A percentile compares a stretch with the other conserved stretches of the same genome.
phyloP scores from a whole-genome alignment of 2,329 filamentous ascomycete genomes.

The Cladosporium sp. region DNA sequence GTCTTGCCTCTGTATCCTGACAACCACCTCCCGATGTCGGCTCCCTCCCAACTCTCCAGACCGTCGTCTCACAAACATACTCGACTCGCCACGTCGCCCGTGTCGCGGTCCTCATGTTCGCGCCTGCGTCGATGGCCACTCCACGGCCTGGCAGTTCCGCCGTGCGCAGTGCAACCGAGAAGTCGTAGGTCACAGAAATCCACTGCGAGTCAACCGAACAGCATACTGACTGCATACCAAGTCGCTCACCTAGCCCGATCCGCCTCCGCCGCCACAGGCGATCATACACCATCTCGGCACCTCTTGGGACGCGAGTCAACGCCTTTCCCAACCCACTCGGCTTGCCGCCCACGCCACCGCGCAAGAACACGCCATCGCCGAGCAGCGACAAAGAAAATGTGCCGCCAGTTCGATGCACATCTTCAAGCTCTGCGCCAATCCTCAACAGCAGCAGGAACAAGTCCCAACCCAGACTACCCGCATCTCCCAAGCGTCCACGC shows the following conservation, averaged over 20 bases:
- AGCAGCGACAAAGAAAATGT: conserved; percentile 9
- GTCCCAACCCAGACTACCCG: not conserved
- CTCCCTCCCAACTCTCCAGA: not conserved
- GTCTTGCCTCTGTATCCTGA: not conserved
- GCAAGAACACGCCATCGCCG: not conserved
- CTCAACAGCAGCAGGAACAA: not conserved
- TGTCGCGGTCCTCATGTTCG: not conserved
- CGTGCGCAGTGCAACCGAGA: not conserved
- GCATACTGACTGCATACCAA: not conserved
- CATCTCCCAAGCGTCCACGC: not conserved
- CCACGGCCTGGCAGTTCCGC: not conserved
- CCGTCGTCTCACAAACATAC: not conserved
- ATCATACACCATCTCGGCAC: conserved; percentile 12
- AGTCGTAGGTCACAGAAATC: not conserved
- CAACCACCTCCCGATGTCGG: not conserved
- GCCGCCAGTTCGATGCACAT: not conserved
- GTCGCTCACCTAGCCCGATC: conserved; percentile 1
- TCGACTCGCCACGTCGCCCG: not conserved
- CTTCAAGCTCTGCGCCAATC: conserved; percentile 4
- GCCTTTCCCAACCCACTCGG: conserved; percentile 8
- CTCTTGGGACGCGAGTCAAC: conserved; percentile 6
- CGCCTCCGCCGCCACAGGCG: conserved; percentile 6
- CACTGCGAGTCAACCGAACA: not conserved
- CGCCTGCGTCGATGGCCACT: not conserved
- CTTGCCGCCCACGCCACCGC: conserved; percentile 7